These are phyloP conservation scores for Phytophthora hibernalis DNA, from an alignment of 352 stramenopile species.

Conservation along the genomic window DNA sequence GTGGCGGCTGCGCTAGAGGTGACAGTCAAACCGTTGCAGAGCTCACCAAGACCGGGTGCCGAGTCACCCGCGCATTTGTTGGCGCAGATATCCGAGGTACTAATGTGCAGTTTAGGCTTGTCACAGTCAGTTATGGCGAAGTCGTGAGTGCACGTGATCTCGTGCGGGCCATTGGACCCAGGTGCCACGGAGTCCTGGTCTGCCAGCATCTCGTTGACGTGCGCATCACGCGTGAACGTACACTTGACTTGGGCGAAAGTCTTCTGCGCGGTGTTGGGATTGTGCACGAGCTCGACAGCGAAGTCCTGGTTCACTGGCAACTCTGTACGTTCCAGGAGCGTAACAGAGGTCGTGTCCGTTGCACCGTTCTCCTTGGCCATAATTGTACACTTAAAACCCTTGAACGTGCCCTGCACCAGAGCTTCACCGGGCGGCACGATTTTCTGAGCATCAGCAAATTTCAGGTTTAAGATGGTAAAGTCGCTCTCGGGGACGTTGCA, in stretches of 20 bases:
- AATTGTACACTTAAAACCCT: conserved; percentile 7
- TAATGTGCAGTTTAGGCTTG: conserved; percentile 40
- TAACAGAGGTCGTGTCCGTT: neutral
- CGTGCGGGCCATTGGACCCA: neutral
- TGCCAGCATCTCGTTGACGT: conserved; percentile 2
- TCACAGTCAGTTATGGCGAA: conserved; percentile 66
- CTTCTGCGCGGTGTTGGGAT: conserved; percentile 33
- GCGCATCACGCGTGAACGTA: conserved; percentile 36
- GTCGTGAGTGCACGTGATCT: conserved; percentile 41
- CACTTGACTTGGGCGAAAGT: conserved; percentile 49
- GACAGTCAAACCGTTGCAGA: conserved; percentile 53
- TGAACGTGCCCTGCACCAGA: conserved; percentile 7
- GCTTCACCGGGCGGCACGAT: conserved; percentile 9
- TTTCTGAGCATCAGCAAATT: conserved; percentile 5
- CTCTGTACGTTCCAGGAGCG: neutral
- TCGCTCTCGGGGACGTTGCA: conserved; percentile 32
- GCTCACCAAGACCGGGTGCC: conserved; percentile 33
- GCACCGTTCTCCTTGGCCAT: conserved; percentile 6
- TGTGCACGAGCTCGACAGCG: conserved; percentile 56
- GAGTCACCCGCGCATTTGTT: conserved; percentile 34
- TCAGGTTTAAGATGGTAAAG: conserved; percentile 26
- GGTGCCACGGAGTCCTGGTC: neutral
- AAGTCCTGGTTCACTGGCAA: conserved; percentile 32
- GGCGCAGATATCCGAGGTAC: conserved; percentile 34
- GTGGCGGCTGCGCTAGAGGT: conserved; percentile 24